A percentile compares a stretch with the other conserved stretches of the same genome.
These are phyloP conservation scores for Microdochium paspali DNA, from an alignment of 2,329 filamentous ascomycete species.

Conservation along the genomic window DNA sequence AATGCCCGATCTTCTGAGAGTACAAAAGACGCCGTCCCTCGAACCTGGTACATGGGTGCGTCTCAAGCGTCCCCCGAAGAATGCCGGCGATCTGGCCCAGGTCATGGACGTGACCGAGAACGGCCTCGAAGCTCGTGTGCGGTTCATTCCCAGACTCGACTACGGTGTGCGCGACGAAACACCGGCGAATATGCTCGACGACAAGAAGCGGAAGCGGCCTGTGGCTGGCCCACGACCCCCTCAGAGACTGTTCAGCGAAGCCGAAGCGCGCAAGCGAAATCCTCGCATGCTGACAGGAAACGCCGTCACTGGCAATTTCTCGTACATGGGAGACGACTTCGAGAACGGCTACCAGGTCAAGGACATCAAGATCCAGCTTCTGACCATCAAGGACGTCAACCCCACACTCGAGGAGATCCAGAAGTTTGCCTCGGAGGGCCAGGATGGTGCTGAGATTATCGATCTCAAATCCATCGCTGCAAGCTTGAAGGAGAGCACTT, in stretches of 20 bases:
- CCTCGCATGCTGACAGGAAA: slow-evolving; percentile 55
- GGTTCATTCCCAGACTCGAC: slow-evolving; percentile 82
- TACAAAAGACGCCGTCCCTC: slow-evolving; percentile 76
- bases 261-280: slow-evolving; percentile 84
- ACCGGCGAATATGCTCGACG: slow-evolving; percentile 32
- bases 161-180: slow-evolving; percentile 81
- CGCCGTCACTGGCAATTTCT: slow-evolving; percentile 71
- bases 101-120: slow-evolving; percentile 90
- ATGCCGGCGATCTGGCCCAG: slow-evolving; percentile 83
- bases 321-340: slow-evolving; percentile 81
- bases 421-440: slow-evolving; percentile 78
- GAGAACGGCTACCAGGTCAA: slow-evolving; percentile 90
- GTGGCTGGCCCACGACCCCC: slow-evolving; percentile 63
- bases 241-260: slow-evolving; percentile 84
- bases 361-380: slow-evolving; percentile 80
- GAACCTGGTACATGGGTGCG: slow-evolving; percentile 89
- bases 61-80: slow-evolving; percentile 68
- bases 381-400: slow-evolving; percentile 84
- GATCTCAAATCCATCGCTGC: slow-evolving; percentile 86
- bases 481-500: slow-evolving; percentile 76
- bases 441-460: slow-evolving; percentile 88
- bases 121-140: slow-evolving; percentile 77
- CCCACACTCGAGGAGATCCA: slow-evolving; percentile 92
- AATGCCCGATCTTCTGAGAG: slow-evolving; percentile 90
- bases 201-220: slow-evolving; percentile 73